These are phyloP conservation scores for Calonectria crousiana DNA, from an alignment of 2,329 filamentous ascomycete genomes.

Conservation along the genomic window DNA sequence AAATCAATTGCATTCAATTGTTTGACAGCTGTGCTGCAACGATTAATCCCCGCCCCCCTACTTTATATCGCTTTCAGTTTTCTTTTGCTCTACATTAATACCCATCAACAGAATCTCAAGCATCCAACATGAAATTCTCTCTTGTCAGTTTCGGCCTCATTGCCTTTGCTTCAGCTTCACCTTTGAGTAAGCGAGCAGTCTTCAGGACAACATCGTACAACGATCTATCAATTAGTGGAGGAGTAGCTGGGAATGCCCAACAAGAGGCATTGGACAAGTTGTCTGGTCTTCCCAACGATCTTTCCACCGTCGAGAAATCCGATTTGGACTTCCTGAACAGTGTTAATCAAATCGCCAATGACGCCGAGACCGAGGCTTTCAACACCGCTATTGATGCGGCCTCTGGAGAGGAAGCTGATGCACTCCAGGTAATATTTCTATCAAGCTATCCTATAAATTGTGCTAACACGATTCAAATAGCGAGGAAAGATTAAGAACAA, in stretches of 20 bases:
- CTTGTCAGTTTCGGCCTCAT: conserved; percentile 44
- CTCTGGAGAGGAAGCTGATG: conserved; percentile 57
- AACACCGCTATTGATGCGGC: conserved; percentile 65
- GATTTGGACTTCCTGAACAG: conserved; percentile 63
- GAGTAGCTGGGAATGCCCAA: conserved; percentile 59
- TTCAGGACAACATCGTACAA: conserved; percentile 55
- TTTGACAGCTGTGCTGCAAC: conserved; percentile 11
- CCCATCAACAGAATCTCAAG: not conserved
- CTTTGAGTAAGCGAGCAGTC: conserved; percentile 45
- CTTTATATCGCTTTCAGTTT: not conserved
- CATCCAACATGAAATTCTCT: conserved; percentile 51
- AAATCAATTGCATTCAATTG: not conserved
- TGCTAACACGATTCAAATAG: conserved; percentile 40
- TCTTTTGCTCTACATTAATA: not conserved
- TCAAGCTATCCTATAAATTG: accelerated
- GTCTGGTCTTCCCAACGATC: conserved; percentile 52
- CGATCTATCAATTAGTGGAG: conserved; percentile 60
- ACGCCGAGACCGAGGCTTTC: conserved; percentile 65
- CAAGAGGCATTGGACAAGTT: conserved; percentile 57
- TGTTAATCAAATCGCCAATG: conserved; percentile 65
- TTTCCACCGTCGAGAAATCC: conserved; percentile 56
- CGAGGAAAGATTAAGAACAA: conserved; percentile 72
- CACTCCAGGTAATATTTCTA: conserved; percentile 56
- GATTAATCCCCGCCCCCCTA: not conserved
- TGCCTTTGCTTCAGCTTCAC: conserved; percentile 45